A percentile compares a stretch with the other conserved stretches of the same genome.
phyloP scores from a whole-genome alignment of 306 rosid genomes.

The Ormosia semicastrata region DNA sequence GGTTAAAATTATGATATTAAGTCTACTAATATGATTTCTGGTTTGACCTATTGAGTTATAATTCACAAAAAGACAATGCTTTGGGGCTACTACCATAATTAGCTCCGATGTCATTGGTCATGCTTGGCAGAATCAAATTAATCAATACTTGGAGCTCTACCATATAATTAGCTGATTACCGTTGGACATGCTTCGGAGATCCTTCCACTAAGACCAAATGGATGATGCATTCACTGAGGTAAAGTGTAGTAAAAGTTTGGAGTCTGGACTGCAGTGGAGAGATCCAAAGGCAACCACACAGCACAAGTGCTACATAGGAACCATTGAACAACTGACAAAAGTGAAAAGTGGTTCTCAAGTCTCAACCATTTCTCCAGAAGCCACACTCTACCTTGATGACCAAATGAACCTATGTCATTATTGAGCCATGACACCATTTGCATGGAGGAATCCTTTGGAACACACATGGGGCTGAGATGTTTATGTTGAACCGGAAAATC shows the following conservation, averaged over 20 bases:
- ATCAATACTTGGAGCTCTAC: background rate
- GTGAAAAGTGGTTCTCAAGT: background rate
- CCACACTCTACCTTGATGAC: background rate
- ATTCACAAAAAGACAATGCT: no score
- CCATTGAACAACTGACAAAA: constrained; percentile 23
- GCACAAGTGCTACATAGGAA: constrained; percentile 10
- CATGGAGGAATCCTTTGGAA: background rate
- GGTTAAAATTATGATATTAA: no score
- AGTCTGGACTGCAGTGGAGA: background rate
- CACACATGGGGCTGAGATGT: background rate
- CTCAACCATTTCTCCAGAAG: background rate
- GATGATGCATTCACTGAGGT: background rate
- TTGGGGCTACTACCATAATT: background rate
- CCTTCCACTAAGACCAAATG: background rate
- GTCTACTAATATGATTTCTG: no score
- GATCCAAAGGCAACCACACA: background rate
- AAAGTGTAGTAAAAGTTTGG: background rate
- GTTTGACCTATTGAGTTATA: no score
- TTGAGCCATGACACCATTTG: background rate
- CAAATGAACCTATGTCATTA: constrained; percentile 18
- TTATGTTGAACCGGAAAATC: no score
- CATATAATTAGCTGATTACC: background rate
- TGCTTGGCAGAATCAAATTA: background rate
- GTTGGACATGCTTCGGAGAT: background rate
- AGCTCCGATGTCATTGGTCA: background rate